Conservation (phyloP, 208 protist species). For the Wallacemonas sp. region DNA sequence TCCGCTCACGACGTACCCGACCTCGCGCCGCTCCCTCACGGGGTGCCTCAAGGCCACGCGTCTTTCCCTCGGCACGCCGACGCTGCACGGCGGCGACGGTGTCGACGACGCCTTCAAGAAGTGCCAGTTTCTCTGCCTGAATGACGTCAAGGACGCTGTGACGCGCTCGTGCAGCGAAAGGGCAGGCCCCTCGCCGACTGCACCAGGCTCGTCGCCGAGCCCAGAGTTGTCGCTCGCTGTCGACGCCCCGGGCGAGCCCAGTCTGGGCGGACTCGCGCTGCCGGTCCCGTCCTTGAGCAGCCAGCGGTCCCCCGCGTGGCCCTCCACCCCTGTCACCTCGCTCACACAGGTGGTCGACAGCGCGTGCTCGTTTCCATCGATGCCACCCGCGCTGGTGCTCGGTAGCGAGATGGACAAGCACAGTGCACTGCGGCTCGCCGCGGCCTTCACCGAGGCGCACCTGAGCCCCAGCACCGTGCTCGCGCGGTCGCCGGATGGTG, state of each 20-base stretch:
- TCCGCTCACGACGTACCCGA: neutral
- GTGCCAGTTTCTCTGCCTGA: conserved; percentile 12
- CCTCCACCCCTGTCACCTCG: conserved; percentile 3
- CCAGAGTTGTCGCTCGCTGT: neutral
- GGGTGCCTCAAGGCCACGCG: neutral
- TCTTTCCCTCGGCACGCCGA: neutral
- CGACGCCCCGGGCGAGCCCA: too few relatives aligned
- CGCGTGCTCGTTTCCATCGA: neutral
- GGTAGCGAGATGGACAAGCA: neutral
- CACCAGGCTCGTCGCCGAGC: neutral
- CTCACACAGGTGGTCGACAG: neutral
- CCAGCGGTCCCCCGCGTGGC: neutral
- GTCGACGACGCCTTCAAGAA: conserved; percentile 6
- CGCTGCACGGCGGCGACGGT: neutral
- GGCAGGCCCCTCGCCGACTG: neutral
- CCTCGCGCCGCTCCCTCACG: neutral
- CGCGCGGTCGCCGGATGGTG: neutral
- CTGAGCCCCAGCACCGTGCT: neutral
- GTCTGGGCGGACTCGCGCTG: too few relatives aligned
- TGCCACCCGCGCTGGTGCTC: neutral
- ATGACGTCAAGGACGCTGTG: conserved; percentile 11
- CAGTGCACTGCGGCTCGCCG: neutral
- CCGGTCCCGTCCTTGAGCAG: too few relatives aligned
- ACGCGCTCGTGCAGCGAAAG: neutral
- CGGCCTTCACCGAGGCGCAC: conserved; percentile 7